Evolutionary conservation across 176 grass and related monocot species (phyloP).

Genomic region (Bothriochloa decipiens): DNA sequence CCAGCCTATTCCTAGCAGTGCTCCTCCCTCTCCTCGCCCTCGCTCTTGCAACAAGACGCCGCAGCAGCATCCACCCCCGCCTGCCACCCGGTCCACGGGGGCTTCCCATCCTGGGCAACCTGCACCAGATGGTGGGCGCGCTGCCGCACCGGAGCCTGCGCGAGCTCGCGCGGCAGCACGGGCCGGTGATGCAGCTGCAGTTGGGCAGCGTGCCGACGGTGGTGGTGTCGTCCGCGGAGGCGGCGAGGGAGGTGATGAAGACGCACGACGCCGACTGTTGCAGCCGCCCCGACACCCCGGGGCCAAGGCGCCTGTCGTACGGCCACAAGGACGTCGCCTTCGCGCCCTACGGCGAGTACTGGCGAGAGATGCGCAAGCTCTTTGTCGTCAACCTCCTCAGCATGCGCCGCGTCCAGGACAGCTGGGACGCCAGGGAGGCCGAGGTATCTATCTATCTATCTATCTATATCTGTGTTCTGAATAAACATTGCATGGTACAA

Average conservation of each 20-base stretch:
- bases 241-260: no score
- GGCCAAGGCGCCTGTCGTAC: no score
- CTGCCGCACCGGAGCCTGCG: constrained; percentile 46
- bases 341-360: constrained; percentile 64
- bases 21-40: not conserved
- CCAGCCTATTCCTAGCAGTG: not conserved
- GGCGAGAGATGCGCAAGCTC: constrained; percentile 30
- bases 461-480: no score
- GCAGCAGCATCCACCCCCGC: no score
- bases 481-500: no score
- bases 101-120: constrained; percentile 58
- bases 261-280: no score
- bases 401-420: constrained; percentile 46
- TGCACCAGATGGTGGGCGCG: constrained; percentile 48
- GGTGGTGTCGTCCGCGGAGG: no score
- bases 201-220: no score
- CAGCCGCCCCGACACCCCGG: no score
- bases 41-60: not conserved
- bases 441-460: no score
- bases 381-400: constrained; percentile 25
- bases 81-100: constrained; percentile 33
- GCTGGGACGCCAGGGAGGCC: not conserved
- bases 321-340: constrained; percentile 43
- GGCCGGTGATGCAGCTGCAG: no score
- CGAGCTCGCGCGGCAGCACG: no score